phyloP scores from a whole-genome alignment of 1,284 basidiomycete species.

The Leccinum pachyderme region DNA sequence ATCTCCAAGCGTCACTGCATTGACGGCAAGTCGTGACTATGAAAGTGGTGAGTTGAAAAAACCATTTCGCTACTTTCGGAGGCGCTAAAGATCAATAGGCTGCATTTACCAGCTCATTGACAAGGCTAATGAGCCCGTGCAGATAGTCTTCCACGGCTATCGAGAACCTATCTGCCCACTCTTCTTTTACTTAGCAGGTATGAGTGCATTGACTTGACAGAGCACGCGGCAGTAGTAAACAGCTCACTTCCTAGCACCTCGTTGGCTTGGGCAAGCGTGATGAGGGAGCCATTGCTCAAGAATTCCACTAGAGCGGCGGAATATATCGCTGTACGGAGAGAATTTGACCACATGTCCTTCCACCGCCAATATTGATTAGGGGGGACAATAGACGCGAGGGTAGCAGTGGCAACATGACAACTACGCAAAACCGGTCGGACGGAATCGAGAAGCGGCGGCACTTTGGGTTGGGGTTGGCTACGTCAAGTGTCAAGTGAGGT shows the following conservation, averaged over 20 bases:
- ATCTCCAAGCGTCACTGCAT: slow-evolving; percentile 79
- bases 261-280: slow-evolving; percentile 53
- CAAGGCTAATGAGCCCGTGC: slow-evolving; percentile 76
- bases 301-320: slow-evolving; percentile 66
- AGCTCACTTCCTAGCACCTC: slow-evolving; percentile 65
- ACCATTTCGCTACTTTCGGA: not conserved
- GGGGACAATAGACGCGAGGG: slow-evolving; percentile 57
- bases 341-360: slow-evolving; percentile 76
- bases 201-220: slow-evolving; percentile 6
- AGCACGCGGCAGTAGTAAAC: not conserved
- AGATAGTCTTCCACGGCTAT: slow-evolving; percentile 81
- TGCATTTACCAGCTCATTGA: slow-evolving; percentile 73
- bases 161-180: slow-evolving; percentile 67
- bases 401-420: slow-evolving; percentile 51
- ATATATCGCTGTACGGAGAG: slow-evolving; percentile 63
- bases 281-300: slow-evolving; percentile 56
- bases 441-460: slow-evolving; percentile 56
- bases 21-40: slow-evolving; percentile 79
- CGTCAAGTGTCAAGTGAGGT: slow-evolving; percentile 12
- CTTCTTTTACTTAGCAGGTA: slow-evolving; percentile 54
- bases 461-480: slow-evolving; percentile 35
- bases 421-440: slow-evolving; percentile 54
- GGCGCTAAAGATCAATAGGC: not conserved
- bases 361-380: slow-evolving; percentile 78
- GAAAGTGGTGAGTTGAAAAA: slow-evolving; percentile 8